A percentile compares a stretch with the other conserved stretches of the same genome.
Evolutionary conservation across 2,329 filamentous ascomycete genomes (phyloP).

Genomic region (Herpotrichia juniperi): DNA sequence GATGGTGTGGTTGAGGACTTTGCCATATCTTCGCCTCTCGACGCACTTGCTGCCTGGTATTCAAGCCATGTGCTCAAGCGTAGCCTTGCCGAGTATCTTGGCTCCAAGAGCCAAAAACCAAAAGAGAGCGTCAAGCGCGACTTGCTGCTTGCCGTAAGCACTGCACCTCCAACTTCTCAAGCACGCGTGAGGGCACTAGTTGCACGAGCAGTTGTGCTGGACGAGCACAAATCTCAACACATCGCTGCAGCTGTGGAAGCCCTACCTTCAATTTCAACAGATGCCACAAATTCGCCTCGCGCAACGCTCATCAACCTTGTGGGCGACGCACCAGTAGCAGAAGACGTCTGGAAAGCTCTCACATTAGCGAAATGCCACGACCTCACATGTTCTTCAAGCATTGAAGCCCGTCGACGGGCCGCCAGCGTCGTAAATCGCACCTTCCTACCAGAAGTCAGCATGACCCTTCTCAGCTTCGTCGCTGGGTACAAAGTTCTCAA

Average conservation of each 20-base stretch:
- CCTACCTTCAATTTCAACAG: conserved; percentile 52
- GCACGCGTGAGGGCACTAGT: conserved; percentile 66
- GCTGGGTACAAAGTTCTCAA: conserved; percentile 51
- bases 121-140: conserved; percentile 56
- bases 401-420: conserved; percentile 45
- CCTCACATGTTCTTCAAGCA: conserved; percentile 50
- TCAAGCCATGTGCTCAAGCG: conserved; percentile 76
- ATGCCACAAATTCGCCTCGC: conserved; percentile 18
- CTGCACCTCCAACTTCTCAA: conserved; percentile 79
- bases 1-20: conserved; percentile 84
- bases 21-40: conserved; percentile 83
- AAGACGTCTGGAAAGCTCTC: conserved; percentile 63
- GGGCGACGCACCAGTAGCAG: conserved; percentile 61
- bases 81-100: conserved; percentile 69
- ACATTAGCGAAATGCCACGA: conserved; percentile 65
- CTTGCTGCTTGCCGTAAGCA: conserved; percentile 71
- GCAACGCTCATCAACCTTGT: conserved; percentile 52
- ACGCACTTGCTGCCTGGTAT: conserved; percentile 91
- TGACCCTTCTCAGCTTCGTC: conserved; percentile 54
- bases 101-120: conserved; percentile 55
- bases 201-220: conserved; percentile 64
- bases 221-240: conserved; percentile 56
- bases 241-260: conserved; percentile 61
- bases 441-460: conserved; percentile 45
- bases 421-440: conserved; percentile 48